Evolutionary conservation across 805 yeast genomes (phyloP), one percentile per base, ranked within the genome.

Genomic region (Candida palmyrensis): DNA sequence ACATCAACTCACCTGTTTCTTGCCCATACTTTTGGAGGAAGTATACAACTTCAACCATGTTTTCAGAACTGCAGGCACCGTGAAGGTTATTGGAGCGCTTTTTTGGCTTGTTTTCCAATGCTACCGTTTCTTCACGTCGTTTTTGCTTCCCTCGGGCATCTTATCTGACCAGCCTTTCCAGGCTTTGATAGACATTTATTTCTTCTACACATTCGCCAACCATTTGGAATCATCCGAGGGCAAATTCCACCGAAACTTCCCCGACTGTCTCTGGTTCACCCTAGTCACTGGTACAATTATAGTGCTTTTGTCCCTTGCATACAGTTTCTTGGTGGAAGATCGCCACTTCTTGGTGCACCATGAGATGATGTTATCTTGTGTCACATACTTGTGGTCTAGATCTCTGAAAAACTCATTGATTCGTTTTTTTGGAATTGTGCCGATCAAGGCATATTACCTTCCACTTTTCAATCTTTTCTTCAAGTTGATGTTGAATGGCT

Each of bases 311-410:
- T 48, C 73, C 5, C 39, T 57, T 2, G 39, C 39, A 45, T 32
- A 59, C 67, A 16, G 48, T 42, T 13, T 36, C 44, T 18, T 50
- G 41, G 33, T 60, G 49, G 44, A 43, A 26, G 29, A 38, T 3
- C 14, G 15, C 13, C 41, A 37, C 30, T 32, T 41, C 18, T 47
- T 51, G 11, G 33, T 42, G 2, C 54, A 50, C 36, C 69, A 64
- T 43, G 48, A 47, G 26, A 69, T 73, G 36, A 59, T 77, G 42
- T 48, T 73, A 24, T 67, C 76, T 12, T 75, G 81, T 29, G 60
- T 78, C 29, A 73, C 80, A 3, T 76, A 67, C 47, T 68, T 79
- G 16, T 79, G 85, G 84, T 71, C 81, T 18, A 57, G 82, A 26
- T 63, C 68, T 13, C 72, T 67, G 49, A 69, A 76, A 49, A 68